Evolutionary conservation across 257 asterid species (phyloP).

Genomic region (Nicotiana undulata): DNA sequence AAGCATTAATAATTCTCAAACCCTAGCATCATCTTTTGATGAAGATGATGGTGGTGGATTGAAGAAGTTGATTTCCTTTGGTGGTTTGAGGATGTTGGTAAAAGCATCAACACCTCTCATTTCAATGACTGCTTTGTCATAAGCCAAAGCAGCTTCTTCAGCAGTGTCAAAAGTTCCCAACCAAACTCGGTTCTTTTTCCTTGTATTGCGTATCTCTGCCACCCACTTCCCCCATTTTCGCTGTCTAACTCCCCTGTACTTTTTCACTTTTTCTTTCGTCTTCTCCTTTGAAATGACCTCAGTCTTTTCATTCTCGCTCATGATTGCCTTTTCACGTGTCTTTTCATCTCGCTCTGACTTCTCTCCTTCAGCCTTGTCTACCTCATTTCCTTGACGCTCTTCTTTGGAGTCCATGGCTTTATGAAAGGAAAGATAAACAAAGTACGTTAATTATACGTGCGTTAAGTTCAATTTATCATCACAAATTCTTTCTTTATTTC

Average conservation of each 20-base stretch:
- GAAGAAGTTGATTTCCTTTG: background rate
- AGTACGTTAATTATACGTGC: background rate
- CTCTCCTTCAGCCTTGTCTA: background rate
- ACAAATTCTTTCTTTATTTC: background rate
- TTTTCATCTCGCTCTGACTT: background rate
- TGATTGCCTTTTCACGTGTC: background rate
- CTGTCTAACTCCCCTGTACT: background rate
- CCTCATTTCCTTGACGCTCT: background rate
- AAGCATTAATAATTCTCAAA: background rate
- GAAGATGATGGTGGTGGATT: background rate
- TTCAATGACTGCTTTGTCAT: background rate
- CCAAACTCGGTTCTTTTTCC: background rate
- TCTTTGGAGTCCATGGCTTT: background rate
- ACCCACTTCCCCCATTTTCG: constrained; percentile 2
- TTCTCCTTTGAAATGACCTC: background rate
- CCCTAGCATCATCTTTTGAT: background rate
- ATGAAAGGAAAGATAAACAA: background rate
- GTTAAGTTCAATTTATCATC: background rate
- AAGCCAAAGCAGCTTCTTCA: background rate
- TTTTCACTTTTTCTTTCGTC: background rate
- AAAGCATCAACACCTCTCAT: background rate
- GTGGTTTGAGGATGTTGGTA: background rate
- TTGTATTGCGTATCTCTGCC: background rate
- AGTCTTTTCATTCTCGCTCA: background rate
- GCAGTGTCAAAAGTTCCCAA: constrained; percentile 2